Evolutionary conservation across 2,329 filamentous ascomycete species (phyloP).

Genomic region (Neurospora crassa): DNA sequence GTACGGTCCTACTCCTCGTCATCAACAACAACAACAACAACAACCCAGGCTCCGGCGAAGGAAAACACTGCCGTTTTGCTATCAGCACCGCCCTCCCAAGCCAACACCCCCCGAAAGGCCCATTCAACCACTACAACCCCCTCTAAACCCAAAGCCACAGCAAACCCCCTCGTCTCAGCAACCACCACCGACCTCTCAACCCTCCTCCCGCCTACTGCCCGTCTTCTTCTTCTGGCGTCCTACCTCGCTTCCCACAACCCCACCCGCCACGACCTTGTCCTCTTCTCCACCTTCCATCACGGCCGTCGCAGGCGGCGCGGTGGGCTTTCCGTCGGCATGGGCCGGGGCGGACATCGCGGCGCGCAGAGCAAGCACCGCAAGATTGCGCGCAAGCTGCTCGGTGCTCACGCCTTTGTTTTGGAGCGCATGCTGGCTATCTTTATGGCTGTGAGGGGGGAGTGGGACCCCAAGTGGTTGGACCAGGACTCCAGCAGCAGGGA

Average conservation of each 20-base stretch:
- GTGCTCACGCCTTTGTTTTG: constrained; percentile 66
- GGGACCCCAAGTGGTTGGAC: constrained; percentile 24
- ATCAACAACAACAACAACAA: background rate
- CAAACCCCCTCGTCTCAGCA: background rate
- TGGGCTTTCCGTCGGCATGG: constrained; percentile 30
- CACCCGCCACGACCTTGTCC: constrained; percentile 58
- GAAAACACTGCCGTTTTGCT: background rate
- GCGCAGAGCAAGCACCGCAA: constrained; percentile 50
- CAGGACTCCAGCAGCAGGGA: constrained; percentile 11
- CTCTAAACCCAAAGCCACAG: background rate
- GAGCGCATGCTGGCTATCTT: constrained; percentile 75
- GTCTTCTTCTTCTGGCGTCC: constrained; percentile 63
- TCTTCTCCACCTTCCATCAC: constrained; percentile 65
- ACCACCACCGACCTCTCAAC: constrained; percentile 35
- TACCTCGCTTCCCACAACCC: constrained; percentile 79
- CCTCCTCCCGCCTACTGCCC: constrained; percentile 61
- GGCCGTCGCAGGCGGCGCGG: constrained; percentile 40
- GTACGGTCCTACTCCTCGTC: constrained; percentile 5
- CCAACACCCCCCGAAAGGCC: background rate
- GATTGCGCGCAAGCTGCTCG: constrained; percentile 67
- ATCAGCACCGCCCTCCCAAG: constrained; percentile 3
- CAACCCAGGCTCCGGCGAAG: background rate
- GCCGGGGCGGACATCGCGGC: constrained; percentile 19
- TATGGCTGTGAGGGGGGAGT: constrained; percentile 51
- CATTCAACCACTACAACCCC: constrained; percentile 3